Conservation (phyloP, 768 basidiomycete genomes). For the Mycena haematopus region DNA sequence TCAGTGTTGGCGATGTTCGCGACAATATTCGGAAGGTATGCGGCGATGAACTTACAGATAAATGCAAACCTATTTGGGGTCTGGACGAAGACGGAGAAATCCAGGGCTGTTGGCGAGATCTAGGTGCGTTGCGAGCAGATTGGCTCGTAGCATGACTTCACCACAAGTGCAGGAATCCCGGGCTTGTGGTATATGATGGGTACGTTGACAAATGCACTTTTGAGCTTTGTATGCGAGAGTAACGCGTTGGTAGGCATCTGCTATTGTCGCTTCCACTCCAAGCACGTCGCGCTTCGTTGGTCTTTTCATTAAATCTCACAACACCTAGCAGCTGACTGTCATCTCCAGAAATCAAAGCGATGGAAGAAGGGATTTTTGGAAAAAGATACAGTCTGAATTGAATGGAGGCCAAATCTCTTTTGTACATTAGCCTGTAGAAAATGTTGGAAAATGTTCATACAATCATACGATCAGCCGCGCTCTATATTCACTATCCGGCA, state of each 20-base stretch:
- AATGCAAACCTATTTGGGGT: conserved; percentile 67
- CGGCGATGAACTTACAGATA: conserved; percentile 50
- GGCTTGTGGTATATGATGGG: conserved; percentile 69
- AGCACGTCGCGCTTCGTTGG: conserved; percentile 68
- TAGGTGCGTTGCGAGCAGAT: conserved; percentile 40
- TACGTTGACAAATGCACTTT: conserved; percentile 29
- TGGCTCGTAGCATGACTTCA: background rate
- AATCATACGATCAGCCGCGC: background rate
- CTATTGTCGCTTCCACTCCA: conserved; percentile 64
- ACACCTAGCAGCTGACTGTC: background rate
- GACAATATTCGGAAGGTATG: conserved; percentile 49
- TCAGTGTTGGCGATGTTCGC: conserved; percentile 53
- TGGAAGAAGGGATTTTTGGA: conserved; percentile 52
- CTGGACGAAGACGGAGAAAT: conserved; percentile 70
- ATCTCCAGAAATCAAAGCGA: conserved; percentile 63
- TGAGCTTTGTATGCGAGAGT: background rate
- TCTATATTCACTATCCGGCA: conserved; percentile 11
- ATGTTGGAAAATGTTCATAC: background rate
- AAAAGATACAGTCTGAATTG: conserved; percentile 28
- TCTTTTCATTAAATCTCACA: conserved; percentile 23
- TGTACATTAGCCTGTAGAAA: background rate
- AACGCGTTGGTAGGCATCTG: conserved; percentile 47
- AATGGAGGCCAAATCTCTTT: background rate
- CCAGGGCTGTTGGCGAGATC: conserved; percentile 53
- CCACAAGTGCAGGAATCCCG: conserved; percentile 34